phyloP scores from a whole-genome alignment of 2,329 filamentous ascomycete species.

The Leptographium procerum region DNA sequence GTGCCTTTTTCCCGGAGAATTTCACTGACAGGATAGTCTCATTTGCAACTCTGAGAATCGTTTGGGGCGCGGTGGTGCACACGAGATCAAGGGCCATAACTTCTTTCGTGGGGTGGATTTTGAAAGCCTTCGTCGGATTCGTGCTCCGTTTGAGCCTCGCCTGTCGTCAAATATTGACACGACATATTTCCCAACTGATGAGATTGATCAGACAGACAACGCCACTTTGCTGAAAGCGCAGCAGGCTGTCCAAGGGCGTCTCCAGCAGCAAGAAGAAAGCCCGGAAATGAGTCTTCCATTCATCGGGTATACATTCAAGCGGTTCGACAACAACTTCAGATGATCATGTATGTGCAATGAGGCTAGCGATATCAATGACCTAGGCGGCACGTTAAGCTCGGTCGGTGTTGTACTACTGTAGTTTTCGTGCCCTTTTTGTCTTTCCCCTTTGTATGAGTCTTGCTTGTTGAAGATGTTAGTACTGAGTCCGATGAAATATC shows the following conservation, averaged over 20 bases:
- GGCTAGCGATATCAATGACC: not conserved
- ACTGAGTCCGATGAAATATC: not conserved
- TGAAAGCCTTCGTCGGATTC: conserved; percentile 81
- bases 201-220: conserved; percentile 94
- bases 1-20: not conserved
- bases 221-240: conserved; percentile 78
- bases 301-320: conserved; percentile 95
- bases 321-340: conserved; percentile 67
- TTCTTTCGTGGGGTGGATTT: conserved; percentile 98
- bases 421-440: not conserved
- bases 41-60: conserved; percentile 91
- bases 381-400: not conserved
- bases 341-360: conserved; percentile 15
- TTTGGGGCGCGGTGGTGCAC: conserved; percentile 73
- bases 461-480: not conserved
- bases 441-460: not conserved
- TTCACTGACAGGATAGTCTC: conserved; percentile 45
- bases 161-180: conserved; percentile 90
- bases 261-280: conserved; percentile 55
- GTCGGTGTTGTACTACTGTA: not conserved
- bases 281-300: conserved; percentile 95
- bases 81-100: conserved; percentile 84
- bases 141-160: conserved; percentile 91
- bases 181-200: conserved; percentile 96
- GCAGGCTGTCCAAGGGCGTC: conserved; percentile 53